These are phyloP conservation scores for Blastobotrys terrestris DNA, from an alignment of 805 yeast species.

Conservation along the genomic window DNA sequence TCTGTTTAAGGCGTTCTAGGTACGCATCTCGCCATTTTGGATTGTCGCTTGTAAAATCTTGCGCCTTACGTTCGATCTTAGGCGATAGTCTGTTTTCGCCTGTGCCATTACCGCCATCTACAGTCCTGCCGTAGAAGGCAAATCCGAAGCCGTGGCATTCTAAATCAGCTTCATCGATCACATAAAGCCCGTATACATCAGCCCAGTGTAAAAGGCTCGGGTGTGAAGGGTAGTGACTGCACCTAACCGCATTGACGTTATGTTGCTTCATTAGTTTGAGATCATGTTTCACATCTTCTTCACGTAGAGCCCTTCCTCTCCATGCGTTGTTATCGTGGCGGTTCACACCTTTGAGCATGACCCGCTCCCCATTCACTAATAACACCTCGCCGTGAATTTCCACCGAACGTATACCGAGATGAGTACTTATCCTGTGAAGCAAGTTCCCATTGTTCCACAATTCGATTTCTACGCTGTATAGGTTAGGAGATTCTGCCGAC, in stretches of 20 bases:
- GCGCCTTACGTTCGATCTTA: constrained; percentile 16
- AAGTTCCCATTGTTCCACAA: constrained; percentile 11
- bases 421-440: constrained; percentile 21
- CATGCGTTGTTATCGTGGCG: constrained; percentile 35
- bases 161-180: constrained; percentile 35
- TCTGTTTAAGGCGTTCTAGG: constrained; percentile 30
- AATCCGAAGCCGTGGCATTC: constrained; percentile 34
- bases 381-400: constrained; percentile 27
- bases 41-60: constrained; percentile 29
- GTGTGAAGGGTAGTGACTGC: constrained; percentile 36
- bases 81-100: constrained; percentile 6
- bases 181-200: constrained; percentile 32
- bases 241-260: constrained; percentile 34
- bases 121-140: not conserved
- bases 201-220: constrained; percentile 31
- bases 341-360: constrained; percentile 33
- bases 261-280: constrained; percentile 31
- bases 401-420: constrained; percentile 32
- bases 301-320: constrained; percentile 33
- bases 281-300: constrained; percentile 31
- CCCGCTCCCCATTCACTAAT: constrained; percentile 28
- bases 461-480: constrained; percentile 23
- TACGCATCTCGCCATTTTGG: constrained; percentile 32
- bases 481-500: constrained; percentile 34
- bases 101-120: not conserved